phyloP scores from a whole-genome alignment of 176 grass and related monocot species.

The Thinopyrum elongatum region DNA sequence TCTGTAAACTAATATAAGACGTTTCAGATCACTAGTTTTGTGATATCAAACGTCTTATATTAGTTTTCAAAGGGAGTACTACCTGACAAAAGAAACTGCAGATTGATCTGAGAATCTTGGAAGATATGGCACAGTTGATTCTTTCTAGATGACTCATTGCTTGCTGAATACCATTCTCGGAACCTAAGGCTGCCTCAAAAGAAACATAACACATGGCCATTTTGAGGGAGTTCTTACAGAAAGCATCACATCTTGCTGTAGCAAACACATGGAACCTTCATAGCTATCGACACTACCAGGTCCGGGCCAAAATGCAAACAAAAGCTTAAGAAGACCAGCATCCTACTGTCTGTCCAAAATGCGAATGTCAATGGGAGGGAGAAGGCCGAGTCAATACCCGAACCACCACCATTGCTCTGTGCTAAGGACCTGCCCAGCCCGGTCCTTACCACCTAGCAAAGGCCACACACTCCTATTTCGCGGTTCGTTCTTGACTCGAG shows the following conservation, averaged over 20 bases:
- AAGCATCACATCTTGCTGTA: not conserved
- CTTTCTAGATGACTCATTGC: not conserved
- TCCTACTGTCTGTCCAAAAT: constrained; percentile 28
- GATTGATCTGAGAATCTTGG: too few relatives aligned
- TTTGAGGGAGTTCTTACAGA: not conserved
- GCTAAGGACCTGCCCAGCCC: constrained; percentile 36
- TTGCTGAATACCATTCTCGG: not conserved
- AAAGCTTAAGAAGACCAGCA: not conserved
- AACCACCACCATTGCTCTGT: constrained; percentile 98
- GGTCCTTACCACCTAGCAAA: constrained; percentile 79
- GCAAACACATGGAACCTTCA: not conserved
- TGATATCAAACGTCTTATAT: too few relatives aligned
- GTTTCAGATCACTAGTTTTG: too few relatives aligned
- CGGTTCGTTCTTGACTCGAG: constrained; percentile 99
- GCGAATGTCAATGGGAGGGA: not conserved
- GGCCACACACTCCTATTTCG: constrained; percentile 26
- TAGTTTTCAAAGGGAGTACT: too few relatives aligned
- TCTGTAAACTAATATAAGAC: too few relatives aligned
- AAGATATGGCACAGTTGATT: too few relatives aligned
- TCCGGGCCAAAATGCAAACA: constrained; percentile 7
- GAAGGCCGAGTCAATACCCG: constrained; percentile 87
- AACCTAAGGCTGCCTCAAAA: not conserved
- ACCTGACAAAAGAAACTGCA: too few relatives aligned
- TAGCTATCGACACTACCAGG: constrained; percentile 6
- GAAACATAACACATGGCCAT: not conserved